phyloP scores from a whole-genome alignment of 768 basidiomycete species.

The Rhodocollybia butyracea region DNA sequence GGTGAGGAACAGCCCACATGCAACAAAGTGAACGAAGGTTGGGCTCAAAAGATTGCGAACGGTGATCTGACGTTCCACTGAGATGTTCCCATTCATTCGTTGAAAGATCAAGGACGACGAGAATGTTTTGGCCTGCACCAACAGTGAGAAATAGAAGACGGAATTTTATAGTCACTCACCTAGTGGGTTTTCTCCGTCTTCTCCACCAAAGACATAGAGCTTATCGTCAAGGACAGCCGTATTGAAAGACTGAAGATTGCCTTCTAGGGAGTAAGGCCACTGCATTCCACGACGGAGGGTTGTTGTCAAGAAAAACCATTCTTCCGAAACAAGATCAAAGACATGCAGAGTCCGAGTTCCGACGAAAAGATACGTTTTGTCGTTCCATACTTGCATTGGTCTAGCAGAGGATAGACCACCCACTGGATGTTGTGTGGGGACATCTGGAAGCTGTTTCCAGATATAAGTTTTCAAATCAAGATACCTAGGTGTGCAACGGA shows the following conservation, averaged over 20 bases:
- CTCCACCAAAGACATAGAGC: not conserved
- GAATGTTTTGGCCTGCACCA: constrained; percentile 17
- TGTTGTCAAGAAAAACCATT: constrained; percentile 18
- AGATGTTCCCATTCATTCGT: constrained; percentile 18
- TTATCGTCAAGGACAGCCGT: not conserved
- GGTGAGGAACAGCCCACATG: constrained; percentile 18
- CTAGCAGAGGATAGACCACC: not conserved
- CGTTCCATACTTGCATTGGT: constrained; percentile 10
- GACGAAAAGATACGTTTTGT: constrained; percentile 21
- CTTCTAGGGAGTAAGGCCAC: not conserved
- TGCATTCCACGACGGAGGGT: not conserved
- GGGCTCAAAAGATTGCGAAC: constrained; percentile 11
- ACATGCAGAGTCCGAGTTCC: constrained; percentile 14
- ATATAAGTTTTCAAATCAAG: not conserved
- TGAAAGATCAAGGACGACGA: constrained; percentile 20
- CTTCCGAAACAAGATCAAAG: constrained; percentile 21
- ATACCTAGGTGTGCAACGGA: not conserved
- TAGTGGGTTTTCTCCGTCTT: no score
- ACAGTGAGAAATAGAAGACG: not conserved
- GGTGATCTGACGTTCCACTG: constrained; percentile 6
- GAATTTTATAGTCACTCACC: no score
- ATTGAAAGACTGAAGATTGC: not conserved
- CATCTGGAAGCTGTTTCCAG: not conserved
- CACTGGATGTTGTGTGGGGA: not conserved
- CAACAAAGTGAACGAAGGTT: constrained; percentile 17